phyloP scores from a whole-genome alignment of 1,139 yeast species.

The Yamadazyma spencermartinsiae region DNA sequence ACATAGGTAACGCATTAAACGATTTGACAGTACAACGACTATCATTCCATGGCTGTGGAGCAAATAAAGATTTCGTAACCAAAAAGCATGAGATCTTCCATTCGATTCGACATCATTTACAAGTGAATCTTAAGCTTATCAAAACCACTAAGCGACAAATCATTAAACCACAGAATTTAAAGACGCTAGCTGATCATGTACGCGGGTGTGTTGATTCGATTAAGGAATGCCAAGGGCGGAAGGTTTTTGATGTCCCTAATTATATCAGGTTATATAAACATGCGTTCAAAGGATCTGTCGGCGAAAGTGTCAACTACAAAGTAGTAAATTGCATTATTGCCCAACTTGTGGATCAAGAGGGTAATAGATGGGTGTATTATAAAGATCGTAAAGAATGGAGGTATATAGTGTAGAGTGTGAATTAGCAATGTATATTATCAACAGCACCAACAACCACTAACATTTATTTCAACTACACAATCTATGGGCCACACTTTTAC shows the following conservation, averaged over 20 bases:
- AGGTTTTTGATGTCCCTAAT: conserved; percentile 15
- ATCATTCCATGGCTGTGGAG: conserved; percentile 7
- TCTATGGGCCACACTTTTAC: too few relatives aligned
- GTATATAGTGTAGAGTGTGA: conserved; percentile 9
- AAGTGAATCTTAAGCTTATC: conserved; percentile 21
- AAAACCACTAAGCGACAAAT: conserved; percentile 24
- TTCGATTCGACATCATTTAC: conserved; percentile 29
- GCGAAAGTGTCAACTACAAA: conserved; percentile 20
- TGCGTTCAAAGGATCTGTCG: conserved; percentile 9
- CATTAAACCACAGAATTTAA: conserved; percentile 20
- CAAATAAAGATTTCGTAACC: conserved; percentile 8
- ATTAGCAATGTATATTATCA: too few relatives aligned
- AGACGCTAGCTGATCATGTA: conserved; percentile 18
- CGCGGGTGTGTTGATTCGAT: conserved; percentile 17
- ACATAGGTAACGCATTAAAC: conserved; percentile 24
- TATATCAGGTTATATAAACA: conserved; percentile 13
- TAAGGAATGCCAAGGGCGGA: conserved; percentile 7
- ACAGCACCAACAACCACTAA: too few relatives aligned
- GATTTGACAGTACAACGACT: conserved; percentile 21
- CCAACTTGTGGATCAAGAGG: conserved; percentile 20
- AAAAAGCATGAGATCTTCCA: conserved; percentile 29
- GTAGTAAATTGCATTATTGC: conserved; percentile 30
- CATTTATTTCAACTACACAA: too few relatives aligned
- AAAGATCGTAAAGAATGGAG: conserved; percentile 20
- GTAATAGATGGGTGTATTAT: conserved; percentile 27